These are phyloP conservation scores for Anthracocystis walkeri DNA, from an alignment of 1,284 basidiomycete genomes.

Conservation along the genomic window DNA sequence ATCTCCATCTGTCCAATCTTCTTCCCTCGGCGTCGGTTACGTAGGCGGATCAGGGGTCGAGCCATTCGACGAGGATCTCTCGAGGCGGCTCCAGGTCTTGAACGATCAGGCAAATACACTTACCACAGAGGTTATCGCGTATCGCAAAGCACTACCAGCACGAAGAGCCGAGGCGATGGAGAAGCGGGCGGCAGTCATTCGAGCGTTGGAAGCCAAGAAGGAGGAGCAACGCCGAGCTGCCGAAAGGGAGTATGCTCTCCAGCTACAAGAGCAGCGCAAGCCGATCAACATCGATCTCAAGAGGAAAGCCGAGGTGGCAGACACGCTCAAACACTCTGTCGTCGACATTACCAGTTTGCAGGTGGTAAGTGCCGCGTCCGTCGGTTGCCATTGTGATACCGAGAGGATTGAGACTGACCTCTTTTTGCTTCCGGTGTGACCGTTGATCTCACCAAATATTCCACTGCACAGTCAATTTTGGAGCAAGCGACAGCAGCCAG, in stretches of 20 bases:
- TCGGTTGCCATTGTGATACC: too few species aligned
- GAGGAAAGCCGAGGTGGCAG: slow-evolving; percentile 43
- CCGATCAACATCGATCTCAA: slow-evolving; percentile 38
- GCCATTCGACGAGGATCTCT: slow-evolving; percentile 50
- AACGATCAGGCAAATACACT: slow-evolving; percentile 42
- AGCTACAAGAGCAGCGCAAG: slow-evolving; percentile 27
- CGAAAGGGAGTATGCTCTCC: slow-evolving; percentile 26
- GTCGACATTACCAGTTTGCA: slow-evolving; percentile 46
- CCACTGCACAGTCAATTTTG: slow-evolving; percentile 30
- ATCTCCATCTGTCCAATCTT: neutral
- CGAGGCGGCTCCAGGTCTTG: slow-evolving; percentile 32
- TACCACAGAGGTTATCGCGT: slow-evolving; percentile 47
- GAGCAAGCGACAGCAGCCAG: slow-evolving; percentile 50
- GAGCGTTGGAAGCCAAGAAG: slow-evolving; percentile 41
- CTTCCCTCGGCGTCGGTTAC: neutral
- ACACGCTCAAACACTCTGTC: slow-evolving; percentile 43
- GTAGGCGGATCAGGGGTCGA: slow-evolving; percentile 26
- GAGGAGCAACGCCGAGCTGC: slow-evolving; percentile 36
- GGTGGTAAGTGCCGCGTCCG: slow-evolving; percentile 24
- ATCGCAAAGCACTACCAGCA: slow-evolving; percentile 35
- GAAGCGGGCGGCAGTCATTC: slow-evolving; percentile 35
- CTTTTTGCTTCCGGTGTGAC: neutral
- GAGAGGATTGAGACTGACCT: neutral
- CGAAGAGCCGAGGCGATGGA: slow-evolving; percentile 49
- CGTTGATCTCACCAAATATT: too few species aligned